A percentile compares a stretch with the other conserved stretches of the same genome.
Conservation (phyloP, 1,139 yeast species). For the Kazachstania sp. region DNA sequence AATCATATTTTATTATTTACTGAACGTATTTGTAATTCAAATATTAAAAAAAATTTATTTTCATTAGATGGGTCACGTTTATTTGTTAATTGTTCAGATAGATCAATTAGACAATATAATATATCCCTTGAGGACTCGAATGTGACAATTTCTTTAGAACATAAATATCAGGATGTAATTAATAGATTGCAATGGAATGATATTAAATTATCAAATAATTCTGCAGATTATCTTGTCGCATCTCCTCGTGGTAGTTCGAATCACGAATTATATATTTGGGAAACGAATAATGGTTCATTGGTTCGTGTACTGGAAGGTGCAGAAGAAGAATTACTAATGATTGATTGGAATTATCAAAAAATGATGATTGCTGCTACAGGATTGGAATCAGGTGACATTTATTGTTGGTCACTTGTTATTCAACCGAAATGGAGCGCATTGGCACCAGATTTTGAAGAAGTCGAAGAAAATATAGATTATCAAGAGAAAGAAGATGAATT, state of each 20-base stretch:
- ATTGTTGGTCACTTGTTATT: conserved; percentile 72
- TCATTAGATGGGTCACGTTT: conserved; percentile 61
- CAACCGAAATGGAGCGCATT: conserved; percentile 96
- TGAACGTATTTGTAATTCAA: conserved; percentile 53
- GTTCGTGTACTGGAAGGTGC: conserved; percentile 89
- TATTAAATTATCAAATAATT: conserved; percentile 60
- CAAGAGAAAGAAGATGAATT: conserved; percentile 89
- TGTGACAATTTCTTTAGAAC: conserved; percentile 50
- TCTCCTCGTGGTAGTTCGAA: conserved; percentile 80
- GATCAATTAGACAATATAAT: conserved; percentile 61
- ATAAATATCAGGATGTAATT: conserved; percentile 84
- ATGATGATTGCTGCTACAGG: conserved; percentile 83
- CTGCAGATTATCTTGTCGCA: conserved; percentile 81
- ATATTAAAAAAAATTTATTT: conserved; percentile 61
- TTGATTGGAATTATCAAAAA: conserved; percentile 72
- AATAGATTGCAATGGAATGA: conserved; percentile 86
- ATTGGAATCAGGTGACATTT: conserved; percentile 72
- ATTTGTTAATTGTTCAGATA: conserved; percentile 74
- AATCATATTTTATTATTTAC: conserved; percentile 36
- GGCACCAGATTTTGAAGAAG: conserved; percentile 94
- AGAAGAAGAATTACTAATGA: conserved; percentile 74
- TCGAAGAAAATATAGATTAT: conserved; percentile 85
- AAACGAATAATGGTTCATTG: conserved; percentile 76
- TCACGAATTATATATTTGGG: conserved; percentile 91
- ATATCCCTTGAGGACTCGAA: not conserved